Percentiles rank a stretch among this genome's conserved stretches.
phyloP scores from a whole-genome alignment of 1,284 basidiomycete species.

The Cystobasidium sp. region DNA sequence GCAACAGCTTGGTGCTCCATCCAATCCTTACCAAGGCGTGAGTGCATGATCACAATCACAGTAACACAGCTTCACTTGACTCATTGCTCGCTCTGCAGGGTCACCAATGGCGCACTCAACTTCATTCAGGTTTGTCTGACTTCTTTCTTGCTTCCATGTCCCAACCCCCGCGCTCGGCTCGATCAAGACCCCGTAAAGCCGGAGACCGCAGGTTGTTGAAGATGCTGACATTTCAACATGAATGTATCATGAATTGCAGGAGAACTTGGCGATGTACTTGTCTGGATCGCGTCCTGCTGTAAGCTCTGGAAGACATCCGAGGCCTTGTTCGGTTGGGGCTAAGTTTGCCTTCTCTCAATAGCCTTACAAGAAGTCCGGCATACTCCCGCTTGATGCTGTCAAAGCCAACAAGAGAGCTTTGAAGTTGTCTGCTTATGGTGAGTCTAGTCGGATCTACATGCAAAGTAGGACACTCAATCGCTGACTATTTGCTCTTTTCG shows the following conservation, averaged over 20 bases:
- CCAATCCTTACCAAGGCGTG: constrained; percentile 52
- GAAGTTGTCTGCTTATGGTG: constrained; percentile 51
- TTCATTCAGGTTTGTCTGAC: constrained; percentile 22
- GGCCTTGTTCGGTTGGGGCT: constrained; percentile 45
- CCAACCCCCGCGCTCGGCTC: constrained; percentile 10
- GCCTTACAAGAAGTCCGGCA: constrained; percentile 50
- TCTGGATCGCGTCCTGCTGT: constrained; percentile 3
- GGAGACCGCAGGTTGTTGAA: not conserved
- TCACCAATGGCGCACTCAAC: constrained; percentile 36
- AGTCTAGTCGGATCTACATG: not conserved
- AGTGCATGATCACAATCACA: constrained; percentile 41
- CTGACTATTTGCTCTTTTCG: not conserved
- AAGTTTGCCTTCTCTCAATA: constrained; percentile 44
- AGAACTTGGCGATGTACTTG: constrained; percentile 33
- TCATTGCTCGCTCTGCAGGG: not conserved
- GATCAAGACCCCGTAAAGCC: constrained; percentile 14
- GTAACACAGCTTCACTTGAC: not conserved
- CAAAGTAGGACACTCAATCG: not conserved
- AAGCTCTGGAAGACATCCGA: constrained; percentile 31
- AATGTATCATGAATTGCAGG: constrained; percentile 3
- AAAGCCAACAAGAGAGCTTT: constrained; percentile 53
- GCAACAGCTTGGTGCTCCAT: constrained; percentile 45
- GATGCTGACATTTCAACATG: not conserved
- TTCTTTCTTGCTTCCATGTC: not conserved
- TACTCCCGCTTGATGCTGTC: constrained; percentile 49